Percentiles rank a stretch among this genome's conserved stretches.
Evolutionary conservation across 192 early-diverging fungal genomes (phyloP).

Genomic region (Gryganskiella cystojenkinii): DNA sequence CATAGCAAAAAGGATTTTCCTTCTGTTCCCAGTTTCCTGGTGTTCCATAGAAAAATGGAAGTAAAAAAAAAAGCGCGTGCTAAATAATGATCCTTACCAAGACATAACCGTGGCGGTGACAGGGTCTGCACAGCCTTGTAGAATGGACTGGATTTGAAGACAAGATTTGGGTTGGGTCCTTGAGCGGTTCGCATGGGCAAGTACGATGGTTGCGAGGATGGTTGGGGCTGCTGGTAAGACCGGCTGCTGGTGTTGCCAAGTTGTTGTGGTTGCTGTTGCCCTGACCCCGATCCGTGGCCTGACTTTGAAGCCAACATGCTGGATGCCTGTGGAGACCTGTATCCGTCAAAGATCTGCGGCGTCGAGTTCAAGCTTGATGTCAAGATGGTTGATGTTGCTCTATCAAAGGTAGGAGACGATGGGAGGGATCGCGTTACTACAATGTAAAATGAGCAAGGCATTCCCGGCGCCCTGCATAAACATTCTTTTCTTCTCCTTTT

Average conservation of each 20-base stretch:
- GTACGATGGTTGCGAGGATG: not conserved
- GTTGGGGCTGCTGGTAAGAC: not conserved
- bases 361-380: conserved; percentile 19
- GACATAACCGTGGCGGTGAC: conserved; percentile 23
- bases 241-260: not conserved
- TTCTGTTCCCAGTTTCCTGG: not conserved
- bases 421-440: not conserved
- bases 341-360: not conserved
- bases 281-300: conserved; percentile 8
- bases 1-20: too few relatives aligned
- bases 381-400: conserved; percentile 19
- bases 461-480: too few relatives aligned
- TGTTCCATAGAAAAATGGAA: too few relatives aligned
- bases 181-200: not conserved
- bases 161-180: conserved; percentile 4
- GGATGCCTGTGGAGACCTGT: conserved; percentile 9
- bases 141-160: conserved; percentile 47
- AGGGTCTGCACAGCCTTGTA: conserved; percentile 37
- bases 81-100: conserved; percentile 14
- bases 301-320: conserved; percentile 17
- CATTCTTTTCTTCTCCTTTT: too few relatives aligned
- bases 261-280: not conserved
- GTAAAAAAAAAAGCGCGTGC: too few relatives aligned
- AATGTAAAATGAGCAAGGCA: too few relatives aligned
- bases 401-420: not conserved